A percentile compares a stretch with the other conserved stretches of the same genome.
Evolutionary conservation across 2,329 filamentous ascomycete genomes (phyloP).

Genomic region (Raffaelea arxii): DNA sequence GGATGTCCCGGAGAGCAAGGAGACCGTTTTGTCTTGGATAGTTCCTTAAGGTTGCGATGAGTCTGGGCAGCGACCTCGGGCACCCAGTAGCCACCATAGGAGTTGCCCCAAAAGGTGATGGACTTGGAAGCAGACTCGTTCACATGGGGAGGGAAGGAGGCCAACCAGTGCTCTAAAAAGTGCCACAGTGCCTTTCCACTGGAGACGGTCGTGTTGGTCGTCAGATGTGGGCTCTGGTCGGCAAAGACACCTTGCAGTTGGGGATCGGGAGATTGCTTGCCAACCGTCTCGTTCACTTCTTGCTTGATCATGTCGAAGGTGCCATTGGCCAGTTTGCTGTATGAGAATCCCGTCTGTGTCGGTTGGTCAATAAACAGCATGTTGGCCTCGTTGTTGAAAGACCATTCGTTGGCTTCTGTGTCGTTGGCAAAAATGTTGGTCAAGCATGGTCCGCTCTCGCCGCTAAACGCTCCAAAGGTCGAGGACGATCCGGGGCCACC

Average conservation of each 20-base stretch:
- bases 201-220: slow-evolving; percentile 4
- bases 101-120: slow-evolving; percentile 43
- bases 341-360: slow-evolving; percentile 8
- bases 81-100: slow-evolving; percentile 50
- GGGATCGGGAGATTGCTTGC: not conserved
- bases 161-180: slow-evolving; percentile 1
- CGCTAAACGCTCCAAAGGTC: slow-evolving; percentile 27
- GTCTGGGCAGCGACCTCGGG: slow-evolving; percentile 47
- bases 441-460: slow-evolving; percentile 31
- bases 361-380: slow-evolving; percentile 11
- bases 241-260: slow-evolving; percentile 16
- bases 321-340: slow-evolving; percentile 2
- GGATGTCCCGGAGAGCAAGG: slow-evolving; percentile 19
- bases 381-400: slow-evolving; percentile 6
- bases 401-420: slow-evolving; percentile 3
- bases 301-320: not conserved
- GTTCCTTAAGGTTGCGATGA: slow-evolving; percentile 45
- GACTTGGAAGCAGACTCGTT: slow-evolving; percentile 31
- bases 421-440: slow-evolving; percentile 4
- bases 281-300: not conserved
- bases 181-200: slow-evolving; percentile 4
- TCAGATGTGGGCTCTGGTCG: slow-evolving; percentile 2
- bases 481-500: slow-evolving; percentile 30
- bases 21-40: slow-evolving; percentile 18
- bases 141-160: slow-evolving; percentile 31